phyloP scores from a whole-genome alignment of 2,329 filamentous ascomycete genomes.

The Plenodomus tracheiphilus region DNA sequence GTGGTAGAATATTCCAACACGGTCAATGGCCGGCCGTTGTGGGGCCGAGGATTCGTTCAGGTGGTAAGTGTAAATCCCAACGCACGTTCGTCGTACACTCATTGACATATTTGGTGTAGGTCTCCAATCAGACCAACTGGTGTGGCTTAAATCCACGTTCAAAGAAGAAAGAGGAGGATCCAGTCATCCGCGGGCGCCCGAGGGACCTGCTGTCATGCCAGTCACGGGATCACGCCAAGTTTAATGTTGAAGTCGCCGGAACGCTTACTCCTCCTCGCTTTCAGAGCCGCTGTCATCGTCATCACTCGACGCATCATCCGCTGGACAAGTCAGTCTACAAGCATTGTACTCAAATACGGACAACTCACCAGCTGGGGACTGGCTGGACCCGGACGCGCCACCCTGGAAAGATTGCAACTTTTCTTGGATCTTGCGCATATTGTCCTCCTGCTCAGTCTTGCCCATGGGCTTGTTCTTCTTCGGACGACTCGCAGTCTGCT shows the following conservation, averaged over 20 bases:
- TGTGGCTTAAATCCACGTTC: not conserved
- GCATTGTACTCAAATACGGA: slow-evolving; percentile 11
- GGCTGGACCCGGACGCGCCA: slow-evolving; percentile 49
- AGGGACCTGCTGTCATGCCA: not conserved
- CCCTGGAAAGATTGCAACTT: slow-evolving; percentile 52
- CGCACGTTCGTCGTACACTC: not conserved
- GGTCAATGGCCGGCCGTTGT: not conserved
- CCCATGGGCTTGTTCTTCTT: slow-evolving; percentile 81
- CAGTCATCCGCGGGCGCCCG: not conserved
- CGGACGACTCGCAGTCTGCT: slow-evolving; percentile 54
- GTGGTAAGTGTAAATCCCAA: not conserved
- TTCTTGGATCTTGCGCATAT: slow-evolving; percentile 65
- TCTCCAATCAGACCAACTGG: not conserved
- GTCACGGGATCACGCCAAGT: slow-evolving; percentile 10
- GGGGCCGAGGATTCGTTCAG: not conserved
- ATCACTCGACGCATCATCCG: slow-evolving; percentile 54
- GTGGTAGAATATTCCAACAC: not conserved
- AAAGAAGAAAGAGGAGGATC: slow-evolving; percentile 8
- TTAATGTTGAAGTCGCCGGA: slow-evolving; percentile 1
- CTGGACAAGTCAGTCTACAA: slow-evolving; percentile 26
- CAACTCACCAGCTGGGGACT: slow-evolving; percentile 48
- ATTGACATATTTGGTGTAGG: not conserved
- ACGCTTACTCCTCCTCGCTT: slow-evolving; percentile 49
- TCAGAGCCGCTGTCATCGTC: slow-evolving; percentile 57
- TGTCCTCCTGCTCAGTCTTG: slow-evolving; percentile 70